Conservation (phyloP, 2,329 filamentous ascomycete genomes). For the Botryosphaeria agaves region DNA sequence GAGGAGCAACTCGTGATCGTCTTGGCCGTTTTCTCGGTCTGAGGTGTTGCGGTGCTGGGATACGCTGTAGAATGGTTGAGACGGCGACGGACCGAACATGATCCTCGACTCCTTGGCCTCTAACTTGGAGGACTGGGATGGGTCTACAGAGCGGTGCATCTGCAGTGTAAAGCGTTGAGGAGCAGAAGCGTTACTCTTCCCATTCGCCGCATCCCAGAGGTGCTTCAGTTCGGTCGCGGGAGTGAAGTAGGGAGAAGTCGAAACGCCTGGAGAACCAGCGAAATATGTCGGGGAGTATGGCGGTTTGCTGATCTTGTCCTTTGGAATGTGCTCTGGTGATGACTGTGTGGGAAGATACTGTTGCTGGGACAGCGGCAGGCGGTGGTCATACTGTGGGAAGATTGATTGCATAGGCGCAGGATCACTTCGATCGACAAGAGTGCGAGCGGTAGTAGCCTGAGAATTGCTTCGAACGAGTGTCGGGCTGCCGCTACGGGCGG, state of each 20-base stretch:
- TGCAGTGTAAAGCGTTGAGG: not conserved
- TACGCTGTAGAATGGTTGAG: slow-evolving; percentile 1
- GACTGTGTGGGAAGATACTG: slow-evolving; percentile 45
- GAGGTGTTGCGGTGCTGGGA: not conserved
- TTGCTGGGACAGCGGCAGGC: slow-evolving; percentile 47
- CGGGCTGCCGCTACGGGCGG: slow-evolving; percentile 7
- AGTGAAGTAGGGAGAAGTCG: not conserved
- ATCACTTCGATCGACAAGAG: slow-evolving; percentile 9
- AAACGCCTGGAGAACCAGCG: not conserved
- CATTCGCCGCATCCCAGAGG: slow-evolving; percentile 2
- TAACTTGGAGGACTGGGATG: not conserved
- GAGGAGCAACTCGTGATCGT: slow-evolving; percentile 1
- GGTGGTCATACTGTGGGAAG: slow-evolving; percentile 58
- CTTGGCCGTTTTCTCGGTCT: not conserved
- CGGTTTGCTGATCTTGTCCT: slow-evolving; percentile 2
- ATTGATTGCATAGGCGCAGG: slow-evolving; percentile 46
- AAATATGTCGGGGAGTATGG: slow-evolving; percentile 1
- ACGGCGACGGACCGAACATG: slow-evolving; percentile 1
- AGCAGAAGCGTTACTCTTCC: not conserved
- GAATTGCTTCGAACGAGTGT: slow-evolving; percentile 21
- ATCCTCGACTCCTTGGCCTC: not conserved
- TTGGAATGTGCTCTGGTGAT: slow-evolving; percentile 1
- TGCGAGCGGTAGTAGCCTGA: slow-evolving; percentile 13
- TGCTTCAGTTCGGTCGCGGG: not conserved
- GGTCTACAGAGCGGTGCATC: not conserved